Base-by-base conservation (phyloP, 768 basidiomycete species). In the Suillus placidus region DNA sequence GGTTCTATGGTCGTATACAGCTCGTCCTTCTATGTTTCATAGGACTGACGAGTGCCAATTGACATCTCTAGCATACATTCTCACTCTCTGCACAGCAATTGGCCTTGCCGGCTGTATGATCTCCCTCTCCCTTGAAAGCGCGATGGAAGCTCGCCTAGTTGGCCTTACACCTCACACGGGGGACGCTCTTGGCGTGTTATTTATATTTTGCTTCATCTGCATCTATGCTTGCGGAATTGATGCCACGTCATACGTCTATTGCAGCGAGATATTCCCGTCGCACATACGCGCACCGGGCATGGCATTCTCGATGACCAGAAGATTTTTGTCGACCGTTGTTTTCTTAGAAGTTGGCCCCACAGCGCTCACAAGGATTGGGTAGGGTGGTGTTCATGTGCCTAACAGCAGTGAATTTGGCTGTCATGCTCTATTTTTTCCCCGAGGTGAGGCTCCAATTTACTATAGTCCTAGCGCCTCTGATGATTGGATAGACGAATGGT, bases 171-270 rank as follows among this genome's bases (percentile, higher is more conserved):
- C 32, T 18, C 60, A 34, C 65, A 32, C 34, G 38, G 30, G 26
- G 43, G 40, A 61, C 8, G 34, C 32, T 32, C 51, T 40, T 40
- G 61, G 65, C 7, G 32, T 62, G 37, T 38, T 42, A n/a, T 66
- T 62, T 23, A 47, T 56, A 43, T 63, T 66, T 42, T 18, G 12
- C 18, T 57, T 63, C 52, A 56, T 62, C 6, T 66, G 49, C 61
- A 55, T 62, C 23, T 55, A 66, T 34, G 52, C 65, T 23, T 35
- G 62, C 34, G 32, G 55, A 45, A 66, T 49, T 8, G 42, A 60
- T 45, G 62, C 62, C 13, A 63, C 35, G 20, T 51, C 62, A 42
- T 56, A 30, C 16, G 42, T 47, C 20, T 47, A 57, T 30, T 38
- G 55, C 34, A 51, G 43, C 30, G 34, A 63, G 60, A 63, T 54